Evolutionary conservation across 1,139 yeast genomes (phyloP).

Genomic region (Magnusiomyces clavatus): DNA sequence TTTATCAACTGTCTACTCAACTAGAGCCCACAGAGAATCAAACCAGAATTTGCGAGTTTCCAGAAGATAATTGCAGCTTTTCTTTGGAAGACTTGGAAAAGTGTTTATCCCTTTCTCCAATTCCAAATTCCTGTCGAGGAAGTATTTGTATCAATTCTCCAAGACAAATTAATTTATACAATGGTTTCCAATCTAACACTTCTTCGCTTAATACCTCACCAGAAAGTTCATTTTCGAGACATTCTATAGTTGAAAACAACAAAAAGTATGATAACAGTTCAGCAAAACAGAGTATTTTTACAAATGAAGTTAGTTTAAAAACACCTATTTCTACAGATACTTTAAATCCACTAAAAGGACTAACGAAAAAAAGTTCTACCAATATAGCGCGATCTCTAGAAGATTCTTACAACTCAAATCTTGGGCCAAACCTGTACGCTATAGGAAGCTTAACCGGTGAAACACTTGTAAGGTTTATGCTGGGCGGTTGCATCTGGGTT

Average conservation of each 20-base stretch:
- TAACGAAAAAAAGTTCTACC: background rate
- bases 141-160: too few relatives aligned
- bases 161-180: too few relatives aligned
- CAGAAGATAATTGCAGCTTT: background rate
- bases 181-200: too few relatives aligned
- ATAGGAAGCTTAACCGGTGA: slow-evolving; percentile 32
- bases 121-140: too few relatives aligned
- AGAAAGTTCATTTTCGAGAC: too few relatives aligned
- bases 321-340: background rate
- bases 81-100: too few relatives aligned
- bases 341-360: background rate
- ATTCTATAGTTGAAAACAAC: background rate
- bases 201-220: too few relatives aligned
- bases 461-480: slow-evolving; percentile 27
- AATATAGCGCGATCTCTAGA: slow-evolving; percentile 1
- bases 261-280: background rate
- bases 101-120: too few relatives aligned
- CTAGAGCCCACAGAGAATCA: background rate
- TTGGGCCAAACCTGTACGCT: slow-evolving; percentile 19
- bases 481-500: slow-evolving; percentile 26
- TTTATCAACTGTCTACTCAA: background rate
- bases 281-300: background rate
- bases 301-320: background rate
- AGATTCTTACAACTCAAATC: background rate
- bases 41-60: background rate